Percentiles rank a stretch among this genome's conserved stretches.
Conservation (phyloP, 2,329 filamentous ascomycete species). For the Alternaria consortialis region DNA sequence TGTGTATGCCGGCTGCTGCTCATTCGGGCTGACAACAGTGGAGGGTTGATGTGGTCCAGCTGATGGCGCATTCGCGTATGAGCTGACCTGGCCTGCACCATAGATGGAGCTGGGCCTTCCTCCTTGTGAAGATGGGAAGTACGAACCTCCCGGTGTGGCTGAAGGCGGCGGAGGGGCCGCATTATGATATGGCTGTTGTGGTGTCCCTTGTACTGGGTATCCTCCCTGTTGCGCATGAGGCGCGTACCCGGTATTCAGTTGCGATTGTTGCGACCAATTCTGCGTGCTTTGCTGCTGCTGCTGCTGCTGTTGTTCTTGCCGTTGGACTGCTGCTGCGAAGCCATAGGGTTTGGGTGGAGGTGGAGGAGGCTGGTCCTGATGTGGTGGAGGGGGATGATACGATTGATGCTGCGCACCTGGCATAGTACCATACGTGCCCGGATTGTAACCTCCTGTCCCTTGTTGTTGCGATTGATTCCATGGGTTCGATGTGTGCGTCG, state of each 20-base stretch:
- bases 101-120: constrained; percentile 42
- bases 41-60: constrained; percentile 24
- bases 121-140: constrained; percentile 41
- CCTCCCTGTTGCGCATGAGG: constrained; percentile 39
- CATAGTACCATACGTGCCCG: constrained; percentile 46
- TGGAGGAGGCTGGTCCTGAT: constrained; percentile 45
- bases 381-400: constrained; percentile 40
- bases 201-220: constrained; percentile 28
- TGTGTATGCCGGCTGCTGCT: constrained; percentile 45
- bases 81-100: constrained; percentile 33
- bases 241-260: constrained; percentile 29
- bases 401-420: constrained; percentile 30
- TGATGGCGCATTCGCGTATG: constrained; percentile 25
- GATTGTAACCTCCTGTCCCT: constrained; percentile 39
- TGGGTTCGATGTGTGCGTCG: constrained; percentile 28
- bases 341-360: constrained; percentile 49
- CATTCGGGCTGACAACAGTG: constrained; percentile 43
- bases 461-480: constrained; percentile 40
- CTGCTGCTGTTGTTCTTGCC: constrained; percentile 21
- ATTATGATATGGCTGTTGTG: constrained; percentile 40
- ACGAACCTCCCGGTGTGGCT: constrained; percentile 41
- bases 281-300: constrained; percentile 23
- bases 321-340: constrained; percentile 40
- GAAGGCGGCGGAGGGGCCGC: constrained; percentile 42
- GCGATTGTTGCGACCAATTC: constrained; percentile 31